A percentile compares a stretch with the other conserved stretches of the same genome.
These are phyloP conservation scores for Suillus spraguei DNA, from an alignment of 768 basidiomycete species.

Conservation along the genomic window DNA sequence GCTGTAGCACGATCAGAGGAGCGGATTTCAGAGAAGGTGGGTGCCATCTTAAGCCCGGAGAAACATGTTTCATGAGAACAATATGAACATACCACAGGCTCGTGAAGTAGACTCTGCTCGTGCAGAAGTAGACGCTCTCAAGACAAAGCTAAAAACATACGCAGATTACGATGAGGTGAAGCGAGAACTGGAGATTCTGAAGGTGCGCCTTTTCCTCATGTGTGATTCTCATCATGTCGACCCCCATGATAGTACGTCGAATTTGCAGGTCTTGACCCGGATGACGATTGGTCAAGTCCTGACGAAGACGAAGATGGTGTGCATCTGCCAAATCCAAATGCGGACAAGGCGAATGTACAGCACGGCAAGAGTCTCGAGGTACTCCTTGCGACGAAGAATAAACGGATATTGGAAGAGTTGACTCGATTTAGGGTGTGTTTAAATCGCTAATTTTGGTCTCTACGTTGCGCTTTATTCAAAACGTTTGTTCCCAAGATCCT, in stretches of 20 bases:
- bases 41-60: not conserved
- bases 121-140: constrained; percentile 68
- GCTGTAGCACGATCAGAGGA: not conserved
- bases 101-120: constrained; percentile 3
- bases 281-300: constrained; percentile 46
- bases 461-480: not conserved
- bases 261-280: constrained; percentile 82
- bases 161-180: constrained; percentile 96
- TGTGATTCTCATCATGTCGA: not conserved
- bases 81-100: not conserved
- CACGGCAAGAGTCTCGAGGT: constrained; percentile 86
- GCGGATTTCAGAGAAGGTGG: not conserved
- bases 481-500: constrained; percentile 58
- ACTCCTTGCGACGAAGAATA: constrained; percentile 92
- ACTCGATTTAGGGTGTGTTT: constrained; percentile 81
- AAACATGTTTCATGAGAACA: not conserved
- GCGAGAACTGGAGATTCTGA: constrained; percentile 97
- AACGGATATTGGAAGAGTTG: constrained; percentile 87
- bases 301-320: constrained; percentile 52
- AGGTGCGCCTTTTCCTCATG: constrained; percentile 53
- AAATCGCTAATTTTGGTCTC: not conserved
- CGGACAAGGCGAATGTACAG: constrained; percentile 76
- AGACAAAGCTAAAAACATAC: constrained; percentile 69
- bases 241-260: constrained; percentile 77
- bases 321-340: constrained; percentile 86